These are phyloP conservation scores for Termitomyces sp. DNA, from an alignment of 768 basidiomycete species.

Conservation along the genomic window DNA sequence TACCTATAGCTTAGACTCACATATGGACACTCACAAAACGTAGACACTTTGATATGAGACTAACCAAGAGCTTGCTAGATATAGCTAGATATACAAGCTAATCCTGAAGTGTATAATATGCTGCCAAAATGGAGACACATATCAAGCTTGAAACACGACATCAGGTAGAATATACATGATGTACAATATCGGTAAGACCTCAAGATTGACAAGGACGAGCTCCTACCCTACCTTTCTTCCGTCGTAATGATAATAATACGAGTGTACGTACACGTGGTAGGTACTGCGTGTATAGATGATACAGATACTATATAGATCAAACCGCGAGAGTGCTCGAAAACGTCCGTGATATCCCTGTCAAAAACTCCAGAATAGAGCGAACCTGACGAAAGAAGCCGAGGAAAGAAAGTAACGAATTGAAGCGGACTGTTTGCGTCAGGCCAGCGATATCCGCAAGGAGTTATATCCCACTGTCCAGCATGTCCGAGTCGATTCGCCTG, in stretches of 20 bases:
- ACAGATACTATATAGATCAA: background rate
- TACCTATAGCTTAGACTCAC: background rate
- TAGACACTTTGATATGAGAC: background rate
- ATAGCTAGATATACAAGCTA: background rate
- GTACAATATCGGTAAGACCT: background rate
- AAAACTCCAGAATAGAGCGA: background rate
- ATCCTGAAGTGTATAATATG: background rate
- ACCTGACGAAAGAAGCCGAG: background rate
- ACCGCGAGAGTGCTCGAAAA: background rate
- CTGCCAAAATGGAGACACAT: background rate
- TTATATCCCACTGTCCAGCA: background rate
- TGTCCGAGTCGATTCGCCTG: background rate
- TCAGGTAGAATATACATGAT: background rate
- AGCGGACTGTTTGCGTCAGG: background rate
- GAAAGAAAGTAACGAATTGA: background rate
- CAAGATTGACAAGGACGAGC: background rate
- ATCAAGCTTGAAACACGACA: background rate
- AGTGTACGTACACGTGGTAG: background rate
- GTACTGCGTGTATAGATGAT: background rate
- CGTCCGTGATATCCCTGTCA: background rate
- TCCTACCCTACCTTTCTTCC: background rate
- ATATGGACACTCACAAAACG: background rate
- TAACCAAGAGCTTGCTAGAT: background rate
- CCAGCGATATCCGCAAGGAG: slow-evolving; percentile 5
- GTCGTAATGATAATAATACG: too few relatives aligned